Conservation (phyloP, 495 filamentous ascomycete genomes). For the Penicillium canariense region DNA sequence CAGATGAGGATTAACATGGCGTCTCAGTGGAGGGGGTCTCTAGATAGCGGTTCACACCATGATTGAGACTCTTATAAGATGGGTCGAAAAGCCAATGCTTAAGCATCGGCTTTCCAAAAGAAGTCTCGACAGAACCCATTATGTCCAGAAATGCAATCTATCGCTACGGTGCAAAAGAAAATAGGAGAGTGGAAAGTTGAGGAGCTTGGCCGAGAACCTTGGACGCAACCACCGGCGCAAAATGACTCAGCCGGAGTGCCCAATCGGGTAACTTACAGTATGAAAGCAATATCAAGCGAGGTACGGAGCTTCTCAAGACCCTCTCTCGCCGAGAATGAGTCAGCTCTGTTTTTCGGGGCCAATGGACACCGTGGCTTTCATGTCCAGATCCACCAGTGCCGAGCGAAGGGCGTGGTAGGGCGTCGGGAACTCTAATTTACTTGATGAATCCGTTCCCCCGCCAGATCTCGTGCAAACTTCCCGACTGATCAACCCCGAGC, state of each 20-base stretch:
- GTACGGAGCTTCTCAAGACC: background rate
- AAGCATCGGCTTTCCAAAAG: constrained; percentile 60
- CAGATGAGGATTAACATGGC: background rate
- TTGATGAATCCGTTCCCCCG: too few relatives aligned
- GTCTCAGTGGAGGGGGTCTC: too few relatives aligned
- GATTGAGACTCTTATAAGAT: constrained; percentile 72
- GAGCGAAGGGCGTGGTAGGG: background rate
- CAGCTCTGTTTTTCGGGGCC: background rate
- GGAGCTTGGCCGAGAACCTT: background rate
- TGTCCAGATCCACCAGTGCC: background rate
- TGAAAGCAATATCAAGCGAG: background rate
- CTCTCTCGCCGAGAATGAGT: background rate
- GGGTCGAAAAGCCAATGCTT: constrained; percentile 72
- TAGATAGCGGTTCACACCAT: constrained; percentile 52
- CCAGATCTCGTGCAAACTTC: background rate
- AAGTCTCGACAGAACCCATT: constrained; percentile 14
- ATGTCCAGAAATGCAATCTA: background rate
- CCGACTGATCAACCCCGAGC: background rate
- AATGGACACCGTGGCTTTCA: background rate
- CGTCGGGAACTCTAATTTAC: too few relatives aligned
- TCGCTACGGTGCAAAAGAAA: background rate
- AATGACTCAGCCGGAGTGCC: background rate
- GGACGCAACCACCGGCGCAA: background rate
- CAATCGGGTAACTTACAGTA: background rate
- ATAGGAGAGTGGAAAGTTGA: too few relatives aligned